These are phyloP conservation scores for Pilatotrama ljubarskyi DNA, from an alignment of 768 basidiomycete genomes.

Conservation along the genomic window DNA sequence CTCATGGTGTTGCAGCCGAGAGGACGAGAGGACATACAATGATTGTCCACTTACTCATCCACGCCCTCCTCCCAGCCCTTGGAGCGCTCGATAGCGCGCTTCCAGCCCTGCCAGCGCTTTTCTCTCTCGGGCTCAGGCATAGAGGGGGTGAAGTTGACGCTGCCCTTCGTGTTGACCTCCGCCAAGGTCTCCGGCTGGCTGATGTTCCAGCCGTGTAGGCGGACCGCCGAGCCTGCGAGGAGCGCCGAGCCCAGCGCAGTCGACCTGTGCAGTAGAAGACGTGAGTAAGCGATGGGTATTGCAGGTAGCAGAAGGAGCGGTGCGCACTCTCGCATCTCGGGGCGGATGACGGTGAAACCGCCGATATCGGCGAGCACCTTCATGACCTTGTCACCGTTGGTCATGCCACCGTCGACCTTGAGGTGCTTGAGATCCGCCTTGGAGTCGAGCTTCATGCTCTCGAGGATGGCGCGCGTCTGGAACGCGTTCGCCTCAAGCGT, in stretches of 20 bases:
- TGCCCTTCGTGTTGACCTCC: slow-evolving; percentile 87
- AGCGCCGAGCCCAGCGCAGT: slow-evolving; percentile 96
- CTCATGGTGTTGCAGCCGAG: not conserved
- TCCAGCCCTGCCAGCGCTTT: slow-evolving; percentile 79
- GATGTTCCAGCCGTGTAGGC: slow-evolving; percentile 92
- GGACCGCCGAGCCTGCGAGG: slow-evolving; percentile 86
- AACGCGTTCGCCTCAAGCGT: slow-evolving; percentile 95
- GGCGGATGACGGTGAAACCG: slow-evolving; percentile 88
- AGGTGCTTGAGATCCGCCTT: slow-evolving; percentile 75
- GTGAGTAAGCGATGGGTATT: not conserved
- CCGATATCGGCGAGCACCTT: slow-evolving; percentile 84
- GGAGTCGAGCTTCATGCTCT: slow-evolving; percentile 94
- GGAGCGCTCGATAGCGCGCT: slow-evolving; percentile 83
- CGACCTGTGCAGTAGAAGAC: slow-evolving; percentile 50
- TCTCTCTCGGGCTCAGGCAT: slow-evolving; percentile 54
- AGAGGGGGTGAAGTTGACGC: slow-evolving; percentile 62
- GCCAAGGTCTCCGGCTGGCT: slow-evolving; percentile 76
- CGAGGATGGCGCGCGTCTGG: slow-evolving; percentile 93
- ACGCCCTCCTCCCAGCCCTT: slow-evolving; percentile 69
- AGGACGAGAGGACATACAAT: not conserved
- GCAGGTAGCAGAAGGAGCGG: not conserved
- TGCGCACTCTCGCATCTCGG: slow-evolving; percentile 94
- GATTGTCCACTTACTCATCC: slow-evolving; percentile 15
- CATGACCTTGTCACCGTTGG: slow-evolving; percentile 90
- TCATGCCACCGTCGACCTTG: slow-evolving; percentile 99